Evolutionary conservation across 2,329 filamentous ascomycete genomes (phyloP), one percentile per base, ranked within the genome.

Genomic region (Myriosclerotinia scirpicola): DNA sequence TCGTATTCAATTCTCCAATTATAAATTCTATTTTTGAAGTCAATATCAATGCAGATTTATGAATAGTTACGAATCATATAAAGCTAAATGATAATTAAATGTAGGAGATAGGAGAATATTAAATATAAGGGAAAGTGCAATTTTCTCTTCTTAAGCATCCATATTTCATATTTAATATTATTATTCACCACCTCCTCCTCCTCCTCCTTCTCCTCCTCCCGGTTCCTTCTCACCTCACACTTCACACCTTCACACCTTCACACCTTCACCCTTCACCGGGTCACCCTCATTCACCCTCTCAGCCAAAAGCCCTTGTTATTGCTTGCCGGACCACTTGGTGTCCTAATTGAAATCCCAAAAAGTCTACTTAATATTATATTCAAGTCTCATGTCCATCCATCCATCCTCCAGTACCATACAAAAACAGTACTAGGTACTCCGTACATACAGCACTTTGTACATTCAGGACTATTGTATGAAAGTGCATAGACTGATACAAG

Each of bases 281-380:
- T 20, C 17, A 22, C 52, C 20, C 52, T 12, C n/a, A 12, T 3
- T 22, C 30, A 34, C 30, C 30, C 30, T 6, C 6, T 34, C 30
- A 34, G 3, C 26, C 26, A 2, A 26, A 3, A 26, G 26, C 26
- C 26, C 26, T 26, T 26, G 26, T 26, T 26, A 26, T 20, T 20
- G 17, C 44, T 20, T 44, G 14, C 44, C 8, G 7, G 17, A 6
- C 42, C 12, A 12, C 42, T 36, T 30, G 8, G 30, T 30, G 58
- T 50, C 36, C n/a, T 42, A n/a, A 20, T n/a, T 20, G 17, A 7
- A 60, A 50, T 60, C 44, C 44, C 50, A 44, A 36, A 60, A 60
- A 34, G 26, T 26, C 12, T 36, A 15, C 15, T 20, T 8, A 34
- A 5, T 34, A 34, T 34, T 34, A 34, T 34, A 34, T 44, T 14